phyloP scores from a whole-genome alignment of 2,329 filamentous ascomycete genomes.

The Teratosphaeria epicoccoides region DNA sequence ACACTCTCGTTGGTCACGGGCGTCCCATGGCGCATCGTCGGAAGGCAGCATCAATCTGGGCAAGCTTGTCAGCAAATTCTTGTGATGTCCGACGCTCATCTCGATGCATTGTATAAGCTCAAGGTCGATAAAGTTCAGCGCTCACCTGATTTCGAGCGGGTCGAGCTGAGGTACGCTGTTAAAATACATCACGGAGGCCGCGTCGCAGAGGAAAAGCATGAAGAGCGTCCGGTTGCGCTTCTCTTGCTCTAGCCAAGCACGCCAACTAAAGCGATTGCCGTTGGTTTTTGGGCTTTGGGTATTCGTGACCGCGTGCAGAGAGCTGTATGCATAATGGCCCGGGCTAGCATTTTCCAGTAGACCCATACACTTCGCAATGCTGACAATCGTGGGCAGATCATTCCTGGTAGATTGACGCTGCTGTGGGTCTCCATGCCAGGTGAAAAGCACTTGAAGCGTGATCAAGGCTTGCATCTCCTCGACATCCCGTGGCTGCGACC shows the following conservation, averaged over 20 bases:
- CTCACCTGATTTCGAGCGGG: conserved; percentile 46
- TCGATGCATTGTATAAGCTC: no score
- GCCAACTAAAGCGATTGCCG: conserved; percentile 52
- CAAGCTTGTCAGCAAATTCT: background rate
- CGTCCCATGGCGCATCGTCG: conserved; percentile 67
- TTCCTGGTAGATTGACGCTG: conserved; percentile 55
- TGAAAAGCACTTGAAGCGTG: conserved; percentile 51
- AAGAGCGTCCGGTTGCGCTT: conserved; percentile 55
- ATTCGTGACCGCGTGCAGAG: conserved; percentile 48
- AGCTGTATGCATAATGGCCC: conserved; percentile 43
- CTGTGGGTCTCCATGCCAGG: conserved; percentile 58
- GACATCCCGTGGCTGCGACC: conserved; percentile 33
- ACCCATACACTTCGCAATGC: conserved; percentile 46
- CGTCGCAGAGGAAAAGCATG: conserved; percentile 53
- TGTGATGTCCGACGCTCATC: conserved; percentile 10
- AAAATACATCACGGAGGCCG: conserved; percentile 59
- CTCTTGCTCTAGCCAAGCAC: conserved; percentile 60
- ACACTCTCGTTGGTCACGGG: conserved; percentile 48
- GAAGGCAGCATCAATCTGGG: conserved; percentile 51
- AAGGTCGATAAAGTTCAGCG: no score
- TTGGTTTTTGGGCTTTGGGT: conserved; percentile 38
- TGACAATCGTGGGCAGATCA: conserved; percentile 47
- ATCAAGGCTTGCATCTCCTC: conserved; percentile 60
- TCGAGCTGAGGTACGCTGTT: conserved; percentile 56
- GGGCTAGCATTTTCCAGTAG: conserved; percentile 45